phyloP scores from a whole-genome alignment of 805 yeast species.

The Scheffersomyces stipitis region DNA sequence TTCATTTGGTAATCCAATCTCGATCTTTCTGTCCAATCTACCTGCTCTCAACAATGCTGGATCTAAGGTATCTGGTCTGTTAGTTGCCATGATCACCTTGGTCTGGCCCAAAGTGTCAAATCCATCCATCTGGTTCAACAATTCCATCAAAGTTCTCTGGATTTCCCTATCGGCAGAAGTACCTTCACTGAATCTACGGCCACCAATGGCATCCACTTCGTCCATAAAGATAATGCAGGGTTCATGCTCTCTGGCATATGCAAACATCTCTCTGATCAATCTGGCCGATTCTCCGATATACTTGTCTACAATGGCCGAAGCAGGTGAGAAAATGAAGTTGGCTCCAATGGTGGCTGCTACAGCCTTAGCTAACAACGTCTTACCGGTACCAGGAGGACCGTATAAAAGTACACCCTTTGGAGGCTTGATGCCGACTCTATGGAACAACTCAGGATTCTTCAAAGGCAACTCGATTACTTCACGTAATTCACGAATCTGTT shows the following conservation, averaged over 20 bases:
- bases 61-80: constrained; percentile 96
- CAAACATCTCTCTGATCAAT: constrained; percentile 95
- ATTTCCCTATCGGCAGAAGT: constrained; percentile 98
- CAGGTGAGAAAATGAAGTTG: constrained; percentile 96
- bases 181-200: constrained; percentile 96
- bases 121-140: constrained; percentile 97
- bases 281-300: constrained; percentile 98
- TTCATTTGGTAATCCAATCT: constrained; percentile 93
- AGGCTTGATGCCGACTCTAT: constrained; percentile 96
- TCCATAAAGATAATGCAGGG: constrained; percentile 99
- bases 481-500: constrained; percentile 93
- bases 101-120: constrained; percentile 96
- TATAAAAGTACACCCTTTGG: constrained; percentile 96
- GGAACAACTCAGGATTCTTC: constrained; percentile 93
- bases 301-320: constrained; percentile 96
- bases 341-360: constrained; percentile 99
- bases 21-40: constrained; percentile 93
- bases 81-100: constrained; percentile 98
- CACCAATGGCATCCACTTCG: constrained; percentile 98
- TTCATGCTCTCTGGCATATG: constrained; percentile 96
- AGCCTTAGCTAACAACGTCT: constrained; percentile 92
- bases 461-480: constrained; percentile 97
- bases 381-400: constrained; percentile 99
- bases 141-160: constrained; percentile 96
- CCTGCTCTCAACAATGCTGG: constrained; percentile 98